Percentiles rank a stretch among this genome's conserved stretches.
Evolutionary conservation across 345 rosid genomes (phyloP).

Genomic region (Eucalyptus marginata): DNA sequence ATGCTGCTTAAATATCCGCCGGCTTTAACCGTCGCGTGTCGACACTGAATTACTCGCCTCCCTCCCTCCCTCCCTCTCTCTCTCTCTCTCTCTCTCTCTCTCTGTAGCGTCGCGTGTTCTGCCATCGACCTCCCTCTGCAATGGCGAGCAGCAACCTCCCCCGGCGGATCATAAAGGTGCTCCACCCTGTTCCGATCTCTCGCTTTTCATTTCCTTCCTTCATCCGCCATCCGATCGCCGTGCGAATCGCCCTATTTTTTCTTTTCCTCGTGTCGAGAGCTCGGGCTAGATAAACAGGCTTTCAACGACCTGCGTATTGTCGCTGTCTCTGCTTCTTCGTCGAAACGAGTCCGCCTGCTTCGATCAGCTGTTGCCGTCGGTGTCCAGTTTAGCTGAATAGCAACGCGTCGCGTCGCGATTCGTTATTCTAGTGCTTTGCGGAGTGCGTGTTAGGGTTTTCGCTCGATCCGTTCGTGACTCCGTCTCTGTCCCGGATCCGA

Average conservation of each 20-base stretch:
- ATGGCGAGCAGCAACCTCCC: slow-evolving; percentile 43
- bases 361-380: not conserved
- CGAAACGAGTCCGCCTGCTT: not conserved
- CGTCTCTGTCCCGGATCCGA: not conserved
- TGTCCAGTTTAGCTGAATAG: not conserved
- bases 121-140: not conserved
- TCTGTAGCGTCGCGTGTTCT: not conserved
- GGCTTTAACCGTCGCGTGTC: not conserved
- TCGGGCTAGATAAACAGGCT: not conserved
- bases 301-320: not conserved
- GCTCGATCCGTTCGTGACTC: not conserved
- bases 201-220: not conserved
- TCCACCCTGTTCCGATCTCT: not conserved
- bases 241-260: not conserved
- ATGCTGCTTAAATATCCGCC: not conserved
- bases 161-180: slow-evolving; percentile 38
- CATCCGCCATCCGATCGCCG: not conserved
- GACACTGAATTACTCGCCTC: not conserved
- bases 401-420: not conserved
- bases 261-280: not conserved
- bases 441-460: not conserved
- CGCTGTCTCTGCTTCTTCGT: not conserved
- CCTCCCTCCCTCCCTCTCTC: not conserved
- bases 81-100: not conserved
- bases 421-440: not conserved